Evolutionary conservation across 169 alveolate genomes (phyloP).

Genomic region (Plasmodium relictum): DNA sequence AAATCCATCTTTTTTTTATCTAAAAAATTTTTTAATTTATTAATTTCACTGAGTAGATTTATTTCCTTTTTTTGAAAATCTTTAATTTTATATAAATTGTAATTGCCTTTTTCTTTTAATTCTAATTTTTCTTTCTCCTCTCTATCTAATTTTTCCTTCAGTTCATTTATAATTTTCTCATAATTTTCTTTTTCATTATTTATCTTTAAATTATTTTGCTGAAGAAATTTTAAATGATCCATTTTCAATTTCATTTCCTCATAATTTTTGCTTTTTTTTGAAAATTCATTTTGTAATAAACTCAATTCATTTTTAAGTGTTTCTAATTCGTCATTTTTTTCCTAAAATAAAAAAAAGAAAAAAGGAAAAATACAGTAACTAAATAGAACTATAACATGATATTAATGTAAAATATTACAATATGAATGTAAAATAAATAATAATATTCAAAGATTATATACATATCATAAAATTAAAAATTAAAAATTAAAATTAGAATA

Average conservation of each 20-base stretch:
- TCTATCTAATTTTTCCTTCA: constrained; percentile 17
- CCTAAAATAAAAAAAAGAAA: constrained; percentile 4
- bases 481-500: too few species aligned
- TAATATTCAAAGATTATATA: too few species aligned
- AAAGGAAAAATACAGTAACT: neutral
- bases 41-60: constrained; percentile 12
- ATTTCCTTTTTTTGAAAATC: constrained; percentile 14
- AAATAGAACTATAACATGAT: too few species aligned
- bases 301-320: constrained; percentile 4
- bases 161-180: constrained; percentile 5
- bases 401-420: too few species aligned
- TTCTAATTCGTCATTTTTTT: constrained; percentile 8
- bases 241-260: constrained; percentile 40
- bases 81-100: constrained; percentile 22
- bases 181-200: constrained; percentile 30
- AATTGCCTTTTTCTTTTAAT: constrained; percentile 18
- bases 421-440: too few species aligned
- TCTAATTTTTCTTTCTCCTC: constrained; percentile 15
- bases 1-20: constrained; percentile 15
- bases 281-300: neutral
- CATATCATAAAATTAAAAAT: too few species aligned
- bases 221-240: neutral
- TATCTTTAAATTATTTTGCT: constrained; percentile 13
- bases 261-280: constrained; percentile 19
- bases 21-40: constrained; percentile 12